Base-by-base conservation (phyloP, 345 rosid species). In the Erucastrum elatum region DNA sequence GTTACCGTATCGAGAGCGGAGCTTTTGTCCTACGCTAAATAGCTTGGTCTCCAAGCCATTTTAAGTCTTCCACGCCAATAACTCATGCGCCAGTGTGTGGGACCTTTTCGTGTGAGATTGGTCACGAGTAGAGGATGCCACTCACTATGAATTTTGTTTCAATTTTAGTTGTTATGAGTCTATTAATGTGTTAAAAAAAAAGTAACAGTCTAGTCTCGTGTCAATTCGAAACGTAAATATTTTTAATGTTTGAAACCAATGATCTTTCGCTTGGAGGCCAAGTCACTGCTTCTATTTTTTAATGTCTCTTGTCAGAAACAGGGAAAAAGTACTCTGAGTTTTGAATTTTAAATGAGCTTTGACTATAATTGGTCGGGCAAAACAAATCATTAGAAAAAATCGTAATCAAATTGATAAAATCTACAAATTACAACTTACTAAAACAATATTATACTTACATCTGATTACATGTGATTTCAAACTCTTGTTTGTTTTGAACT, bases 41-140 rank as follows among this genome's bases (percentile, higher is more conserved):
- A 80, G 71, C 82, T 80, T 80, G 82, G 71, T 62, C 75, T 67
- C 82, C 82, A 80, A 80, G 82, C 79, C 53, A 53, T 8, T 68
- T 74, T 27, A 30, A 1, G 25, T 11, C 2, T 9, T 37, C 9
- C 62, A 72, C 68, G 16, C 77, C 70, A 6, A 5, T 55, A 0
- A 0, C 4, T 8, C 71, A 77, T 66, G 66, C 46, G 72, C 26
- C 16, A 17, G 0, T 8, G 9, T 6, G 25, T 70, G 70, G 75
- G 56, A 0, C 56, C 75, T 17, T 0, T 61, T 69, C 60, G 1
- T 15, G 55, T 30, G 63, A 77, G 58, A 64, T 56, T 66, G 35
- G 73, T 72, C 73, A 41, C 59, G 68, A 71, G 71, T n/a, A n/a
- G n/a, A n/a, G n/a, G 30, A 71, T 78, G 76, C 65, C 30, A 72